Evolutionary conservation across 2,329 filamentous ascomycete species (phyloP).

Genomic region (Fusarium nurragi): DNA sequence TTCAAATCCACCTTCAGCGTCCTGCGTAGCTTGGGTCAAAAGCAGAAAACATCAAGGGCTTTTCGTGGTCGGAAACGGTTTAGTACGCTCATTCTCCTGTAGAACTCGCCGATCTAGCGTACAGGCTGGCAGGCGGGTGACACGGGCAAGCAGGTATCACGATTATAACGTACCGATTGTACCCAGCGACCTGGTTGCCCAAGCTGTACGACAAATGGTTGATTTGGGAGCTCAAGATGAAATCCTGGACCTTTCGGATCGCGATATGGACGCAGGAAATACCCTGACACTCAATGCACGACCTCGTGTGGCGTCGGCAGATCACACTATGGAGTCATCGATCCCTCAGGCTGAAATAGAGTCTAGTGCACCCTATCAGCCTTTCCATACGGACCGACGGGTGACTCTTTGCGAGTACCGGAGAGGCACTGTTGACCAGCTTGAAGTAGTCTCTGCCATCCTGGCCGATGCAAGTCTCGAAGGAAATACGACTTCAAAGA

Average conservation of each 20-base stretch:
- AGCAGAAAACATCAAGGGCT: conserved; percentile 70
- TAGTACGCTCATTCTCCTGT: conserved; percentile 72
- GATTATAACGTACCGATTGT: conserved; percentile 74
- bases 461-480: conserved; percentile 56
- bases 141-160: conserved; percentile 66
- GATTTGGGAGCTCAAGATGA: conserved; percentile 62
- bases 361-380: conserved; percentile 93
- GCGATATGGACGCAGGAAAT: conserved; percentile 63
- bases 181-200: conserved; percentile 67
- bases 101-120: conserved; percentile 65
- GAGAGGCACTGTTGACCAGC: conserved; percentile 45
- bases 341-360: conserved; percentile 88
- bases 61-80: conserved; percentile 71
- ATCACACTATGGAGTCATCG: conserved; percentile 66
- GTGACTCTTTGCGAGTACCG: conserved; percentile 79
- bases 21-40: conserved; percentile 73
- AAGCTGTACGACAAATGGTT: conserved; percentile 64
- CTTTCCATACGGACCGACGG: conserved; percentile 90
- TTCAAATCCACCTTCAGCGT: conserved; percentile 61
- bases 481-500: conserved; percentile 50
- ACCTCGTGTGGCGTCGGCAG: conserved; percentile 49
- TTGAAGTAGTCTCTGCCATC: conserved; percentile 52
- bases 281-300: conserved; percentile 61
- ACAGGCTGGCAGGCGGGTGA: conserved; percentile 61
- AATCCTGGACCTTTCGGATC: conserved; percentile 62